Percentiles rank a stretch among this genome's conserved stretches.
Conservation (phyloP, 176 grass and related monocot species). For the Oryza australiensis region DNA sequence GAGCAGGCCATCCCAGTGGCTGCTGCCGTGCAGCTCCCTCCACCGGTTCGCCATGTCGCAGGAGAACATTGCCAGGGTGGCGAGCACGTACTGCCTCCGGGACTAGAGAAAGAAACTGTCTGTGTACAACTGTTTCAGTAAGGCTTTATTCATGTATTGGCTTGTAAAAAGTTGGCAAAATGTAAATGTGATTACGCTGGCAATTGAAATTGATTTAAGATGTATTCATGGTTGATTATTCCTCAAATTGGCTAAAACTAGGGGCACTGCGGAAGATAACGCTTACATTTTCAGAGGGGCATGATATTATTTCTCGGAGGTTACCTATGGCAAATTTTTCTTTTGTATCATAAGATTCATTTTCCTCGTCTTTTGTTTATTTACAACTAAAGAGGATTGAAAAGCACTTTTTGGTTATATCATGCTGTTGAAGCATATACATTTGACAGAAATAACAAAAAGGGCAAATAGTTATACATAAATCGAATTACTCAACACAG, state of each 20-base stretch:
- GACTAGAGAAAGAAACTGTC: neutral
- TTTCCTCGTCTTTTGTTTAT: neutral
- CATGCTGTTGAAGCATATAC: neutral
- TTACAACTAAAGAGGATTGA: neutral
- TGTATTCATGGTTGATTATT: neutral
- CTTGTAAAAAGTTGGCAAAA: neutral
- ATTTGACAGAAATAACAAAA: neutral
- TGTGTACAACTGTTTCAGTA: neutral
- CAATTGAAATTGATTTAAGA: neutral
- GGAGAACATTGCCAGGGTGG: constrained; percentile 3
- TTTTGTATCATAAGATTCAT: neutral
- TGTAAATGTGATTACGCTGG: neutral
- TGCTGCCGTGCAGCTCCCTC: constrained; percentile 72
- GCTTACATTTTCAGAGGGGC: neutral
- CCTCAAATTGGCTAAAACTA: neutral
- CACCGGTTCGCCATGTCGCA: constrained; percentile 50
- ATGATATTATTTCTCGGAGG: neutral
- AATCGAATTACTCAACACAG: neutral
- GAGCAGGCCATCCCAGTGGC: constrained; percentile 61
- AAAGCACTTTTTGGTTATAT: constrained; percentile 16
- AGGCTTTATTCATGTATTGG: neutral
- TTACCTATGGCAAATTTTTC: neutral
- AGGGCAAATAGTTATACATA: neutral
- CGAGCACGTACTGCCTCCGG: neutral
- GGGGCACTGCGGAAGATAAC: neutral